Base-by-base conservation (phyloP, 495 filamentous ascomycete genomes). In the Daldinia loculata region DNA sequence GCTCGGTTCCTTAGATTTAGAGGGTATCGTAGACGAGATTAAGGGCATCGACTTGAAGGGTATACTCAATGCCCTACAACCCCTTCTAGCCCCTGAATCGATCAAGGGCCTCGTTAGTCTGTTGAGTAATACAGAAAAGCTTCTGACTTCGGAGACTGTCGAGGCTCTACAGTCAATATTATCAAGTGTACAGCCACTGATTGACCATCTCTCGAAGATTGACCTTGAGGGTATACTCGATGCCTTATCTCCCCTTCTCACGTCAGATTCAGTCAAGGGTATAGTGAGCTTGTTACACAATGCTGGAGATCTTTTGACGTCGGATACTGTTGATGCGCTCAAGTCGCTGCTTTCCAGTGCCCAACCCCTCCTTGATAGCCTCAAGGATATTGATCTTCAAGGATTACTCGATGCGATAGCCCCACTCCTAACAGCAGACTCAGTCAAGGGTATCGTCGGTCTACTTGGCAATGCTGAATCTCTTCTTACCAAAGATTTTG, bases 91-190 rank as follows among this genome's bases (percentile, higher is more conserved):
- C 2, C 77, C 83, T 3, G 80, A 81, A 6, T 71, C 82, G 3
- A 75, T 86, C 26, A 71, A 79, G 61, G 75, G 77, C 24, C 67
- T 86, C 34, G 80, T 84, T 43, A 78, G 77, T 43, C 82, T 86
- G 65, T 76, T 85, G 6, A 64, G 26, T 53, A 84, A 82, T 55
- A 80, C 80, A 26, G 77, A 74, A 66, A 56, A 72, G 5, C 76
- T 85, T 0, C 67, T 85, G 51, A 83, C 79, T 17, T 65, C 72
- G 29, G 69, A 75, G 0, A 75, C 68, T 38, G 81, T 84, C 60
- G 80, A 82, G 22, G 78, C 83, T 66, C 83, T 83, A 11, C 74
- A 80, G 58, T 39, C 50, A 36, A 27, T 75, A 9, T 66, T 79
- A 15, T 66, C 61, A 15, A 70, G 70, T 41, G 74, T 70, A 11